These are phyloP conservation scores for Paramarasmius palmivorus DNA, from an alignment of 1,284 basidiomycete genomes.

Conservation along the genomic window DNA sequence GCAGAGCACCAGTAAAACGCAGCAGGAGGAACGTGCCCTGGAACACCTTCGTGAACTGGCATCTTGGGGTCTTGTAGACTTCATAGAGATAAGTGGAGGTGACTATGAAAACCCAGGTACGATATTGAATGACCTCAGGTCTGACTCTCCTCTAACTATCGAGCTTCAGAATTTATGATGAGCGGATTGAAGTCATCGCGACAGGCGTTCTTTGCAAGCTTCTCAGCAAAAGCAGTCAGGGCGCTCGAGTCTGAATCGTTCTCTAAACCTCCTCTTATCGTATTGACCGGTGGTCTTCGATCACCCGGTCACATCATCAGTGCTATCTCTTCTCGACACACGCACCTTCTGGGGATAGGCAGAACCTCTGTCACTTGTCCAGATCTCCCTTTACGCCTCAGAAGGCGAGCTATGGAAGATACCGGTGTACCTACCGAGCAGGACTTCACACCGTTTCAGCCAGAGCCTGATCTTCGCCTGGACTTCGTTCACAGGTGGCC, in stretches of 20 bases:
- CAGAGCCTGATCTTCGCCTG: constrained; percentile 35
- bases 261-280: constrained; percentile 53
- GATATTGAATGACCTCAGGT: constrained; percentile 13
- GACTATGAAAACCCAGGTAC: constrained; percentile 81
- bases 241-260: constrained; percentile 33
- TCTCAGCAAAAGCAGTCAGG: constrained; percentile 54
- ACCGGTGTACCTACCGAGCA: constrained; percentile 14
- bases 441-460: constrained; percentile 34
- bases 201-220: constrained; percentile 63
- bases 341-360: constrained; percentile 80
- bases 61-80: constrained; percentile 68
- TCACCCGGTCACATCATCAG: constrained; percentile 59
- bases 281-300: constrained; percentile 81
- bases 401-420: constrained; percentile 17
- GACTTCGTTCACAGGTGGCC: constrained; percentile 22
- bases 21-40: constrained; percentile 53
- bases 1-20: constrained; percentile 24
- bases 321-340: constrained; percentile 53
- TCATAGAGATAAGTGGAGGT: constrained; percentile 87
- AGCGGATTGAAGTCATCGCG: constrained; percentile 34
- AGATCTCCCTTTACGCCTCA: constrained; percentile 50
- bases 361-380: constrained; percentile 68
- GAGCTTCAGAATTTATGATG: constrained; percentile 45
- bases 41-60: constrained; percentile 67
- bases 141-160: not conserved